Conservation (phyloP, 1,284 basidiomycete genomes). For the Apiotrichum gracile region DNA sequence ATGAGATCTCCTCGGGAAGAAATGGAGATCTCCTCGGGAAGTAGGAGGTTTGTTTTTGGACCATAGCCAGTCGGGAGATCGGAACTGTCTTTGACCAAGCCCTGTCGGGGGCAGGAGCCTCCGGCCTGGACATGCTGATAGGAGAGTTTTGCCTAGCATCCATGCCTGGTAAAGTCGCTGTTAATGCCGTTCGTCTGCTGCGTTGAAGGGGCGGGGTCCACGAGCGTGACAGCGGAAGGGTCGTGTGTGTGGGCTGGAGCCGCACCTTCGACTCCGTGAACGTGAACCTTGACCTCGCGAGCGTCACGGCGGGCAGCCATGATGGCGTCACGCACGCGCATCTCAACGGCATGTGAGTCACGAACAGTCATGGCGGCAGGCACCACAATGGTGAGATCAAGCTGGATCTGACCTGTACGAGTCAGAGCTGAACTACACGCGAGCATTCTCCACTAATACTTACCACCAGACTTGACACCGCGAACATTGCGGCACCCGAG, state of each 20-base stretch:
- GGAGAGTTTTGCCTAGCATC: background rate
- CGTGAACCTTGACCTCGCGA: conserved; percentile 71
- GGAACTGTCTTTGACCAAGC: no score
- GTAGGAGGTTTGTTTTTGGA: no score
- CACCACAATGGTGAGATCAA: conserved; percentile 58
- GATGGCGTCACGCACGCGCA: conserved; percentile 58
- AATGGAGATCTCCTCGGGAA: no score
- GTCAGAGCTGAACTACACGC: background rate
- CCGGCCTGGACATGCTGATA: background rate
- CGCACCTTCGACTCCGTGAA: conserved; percentile 44
- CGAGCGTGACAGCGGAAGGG: background rate
- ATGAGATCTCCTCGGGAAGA: no score
- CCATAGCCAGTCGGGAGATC: no score
- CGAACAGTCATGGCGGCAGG: conserved; percentile 57
- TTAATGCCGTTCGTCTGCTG: conserved; percentile 5
- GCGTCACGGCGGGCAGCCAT: conserved; percentile 63
- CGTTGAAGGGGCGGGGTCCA: background rate
- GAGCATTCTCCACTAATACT: conserved; percentile 6
- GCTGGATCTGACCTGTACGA: conserved; percentile 41
- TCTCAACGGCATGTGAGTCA: conserved; percentile 59
- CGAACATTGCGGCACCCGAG: conserved; percentile 62
- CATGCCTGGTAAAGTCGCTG: conserved; percentile 14
- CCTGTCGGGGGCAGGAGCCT: background rate
- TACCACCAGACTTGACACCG: conserved; percentile 65
- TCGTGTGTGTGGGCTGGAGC: background rate